Percentiles rank a stretch among this genome's conserved stretches.
Evolutionary conservation across 805 yeast species (phyloP).

Genomic region (Candida cerambycidarum): DNA sequence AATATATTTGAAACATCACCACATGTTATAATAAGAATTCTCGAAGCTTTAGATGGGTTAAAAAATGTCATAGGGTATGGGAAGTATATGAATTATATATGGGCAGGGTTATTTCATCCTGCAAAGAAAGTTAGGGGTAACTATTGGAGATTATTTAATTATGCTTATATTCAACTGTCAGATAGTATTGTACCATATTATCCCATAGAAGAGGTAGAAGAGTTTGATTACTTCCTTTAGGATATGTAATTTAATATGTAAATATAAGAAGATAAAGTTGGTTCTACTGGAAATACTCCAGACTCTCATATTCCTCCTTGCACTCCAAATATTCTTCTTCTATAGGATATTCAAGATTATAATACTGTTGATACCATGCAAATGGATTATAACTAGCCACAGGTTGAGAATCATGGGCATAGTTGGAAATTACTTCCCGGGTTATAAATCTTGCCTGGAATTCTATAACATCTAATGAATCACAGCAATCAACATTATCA

Average conservation of each 20-base stretch:
- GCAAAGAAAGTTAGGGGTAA: conserved; percentile 82
- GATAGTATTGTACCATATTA: conserved; percentile 82
- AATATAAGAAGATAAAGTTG: neutral
- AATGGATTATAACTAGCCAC: neutral
- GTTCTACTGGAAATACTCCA: conserved; percentile 7
- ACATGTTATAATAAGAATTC: conserved; percentile 80
- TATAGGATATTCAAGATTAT: neutral
- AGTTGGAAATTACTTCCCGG: conserved; percentile 38
- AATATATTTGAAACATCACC: conserved; percentile 94
- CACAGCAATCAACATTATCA: conserved; percentile 14
- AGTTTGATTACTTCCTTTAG: conserved; percentile 45
- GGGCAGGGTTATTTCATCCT: conserved; percentile 93
- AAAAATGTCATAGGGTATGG: conserved; percentile 78
- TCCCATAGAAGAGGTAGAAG: conserved; percentile 63
- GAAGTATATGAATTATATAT: conserved; percentile 64
- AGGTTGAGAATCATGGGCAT: conserved; percentile 32
- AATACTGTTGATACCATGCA: conserved; percentile 16
- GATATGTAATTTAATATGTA: conserved; percentile 30
- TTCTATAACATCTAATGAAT: conserved; percentile 38
- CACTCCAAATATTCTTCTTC: conserved; percentile 7
- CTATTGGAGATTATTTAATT: conserved; percentile 83
- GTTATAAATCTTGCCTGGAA: conserved; percentile 56
- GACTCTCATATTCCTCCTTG: conserved; percentile 28
- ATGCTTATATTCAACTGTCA: conserved; percentile 67
- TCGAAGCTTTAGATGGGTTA: conserved; percentile 77